A percentile compares a stretch with the other conserved stretches of the same genome.
Evolutionary conservation across 306 rosid genomes (phyloP).

Genomic region (Datisca glomerata): DNA sequence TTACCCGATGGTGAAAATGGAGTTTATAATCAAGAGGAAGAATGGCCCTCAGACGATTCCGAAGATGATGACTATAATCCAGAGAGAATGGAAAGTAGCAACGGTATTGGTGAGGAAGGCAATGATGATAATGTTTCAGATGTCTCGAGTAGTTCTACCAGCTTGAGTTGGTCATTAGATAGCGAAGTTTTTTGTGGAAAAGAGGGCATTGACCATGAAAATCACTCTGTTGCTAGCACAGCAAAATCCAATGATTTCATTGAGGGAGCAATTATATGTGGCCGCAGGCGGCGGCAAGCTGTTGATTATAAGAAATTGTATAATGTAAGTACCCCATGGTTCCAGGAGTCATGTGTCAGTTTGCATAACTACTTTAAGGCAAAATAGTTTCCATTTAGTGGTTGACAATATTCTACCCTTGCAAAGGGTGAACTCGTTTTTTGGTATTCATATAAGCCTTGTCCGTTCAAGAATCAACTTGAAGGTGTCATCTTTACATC

Average conservation of each 20-base stretch:
- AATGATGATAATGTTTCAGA: conserved; percentile 28
- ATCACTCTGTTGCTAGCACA: conserved; percentile 23
- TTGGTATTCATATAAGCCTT: too few species aligned
- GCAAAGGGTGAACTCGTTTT: too few species aligned
- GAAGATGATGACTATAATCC: conserved; percentile 88
- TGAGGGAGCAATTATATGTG: conserved; percentile 35
- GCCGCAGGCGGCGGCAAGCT: conserved; percentile 58
- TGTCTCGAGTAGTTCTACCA: conserved; percentile 32
- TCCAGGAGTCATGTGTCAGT: not conserved
- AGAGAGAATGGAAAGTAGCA: conserved; percentile 42
- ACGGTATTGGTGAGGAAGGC: conserved; percentile 27
- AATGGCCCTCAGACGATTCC: conserved; percentile 94
- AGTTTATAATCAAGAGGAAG: conserved; percentile 46
- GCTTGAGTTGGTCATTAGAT: conserved; percentile 39
- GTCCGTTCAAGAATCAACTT: too few species aligned
- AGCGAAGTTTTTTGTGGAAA: conserved; percentile 19
- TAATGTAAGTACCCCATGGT: conserved; percentile 40
- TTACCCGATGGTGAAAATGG: conserved; percentile 42
- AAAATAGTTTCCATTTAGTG: too few species aligned
- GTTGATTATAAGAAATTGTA: conserved; percentile 72
- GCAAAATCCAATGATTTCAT: conserved; percentile 53
- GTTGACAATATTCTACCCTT: too few species aligned
- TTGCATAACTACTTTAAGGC: too few species aligned
- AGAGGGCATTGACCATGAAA: conserved; percentile 24
- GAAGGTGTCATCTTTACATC: too few species aligned